These are phyloP conservation scores for Penicillium sp. DNA, from an alignment of 2,329 filamentous ascomycete species.

Conservation along the genomic window DNA sequence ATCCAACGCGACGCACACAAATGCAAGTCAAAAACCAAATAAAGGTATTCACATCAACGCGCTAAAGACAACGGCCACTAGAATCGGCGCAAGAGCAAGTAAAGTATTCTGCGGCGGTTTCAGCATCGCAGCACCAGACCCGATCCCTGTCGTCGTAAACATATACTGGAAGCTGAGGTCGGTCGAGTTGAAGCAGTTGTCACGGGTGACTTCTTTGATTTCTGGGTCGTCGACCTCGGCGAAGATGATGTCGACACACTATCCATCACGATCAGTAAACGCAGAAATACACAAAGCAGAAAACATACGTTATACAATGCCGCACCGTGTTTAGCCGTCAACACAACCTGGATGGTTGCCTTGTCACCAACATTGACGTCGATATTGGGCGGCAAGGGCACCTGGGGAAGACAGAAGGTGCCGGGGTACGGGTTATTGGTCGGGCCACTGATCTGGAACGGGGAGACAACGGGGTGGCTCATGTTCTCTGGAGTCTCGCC, in stretches of 20 bases:
- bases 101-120: constrained; percentile 16
- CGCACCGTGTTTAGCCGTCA: constrained; percentile 79
- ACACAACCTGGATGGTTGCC: constrained; percentile 85
- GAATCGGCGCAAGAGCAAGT: constrained; percentile 25
- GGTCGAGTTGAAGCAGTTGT: constrained; percentile 86
- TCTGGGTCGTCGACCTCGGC: constrained; percentile 67
- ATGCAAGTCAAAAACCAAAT: constrained; percentile 14
- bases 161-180: constrained; percentile 73
- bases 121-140: constrained; percentile 22
- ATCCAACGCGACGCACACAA: constrained; percentile 14
- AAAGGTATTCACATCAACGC: constrained; percentile 16
- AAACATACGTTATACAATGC: constrained; percentile 72
- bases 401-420: constrained; percentile 83
- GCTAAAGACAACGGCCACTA: constrained; percentile 24
- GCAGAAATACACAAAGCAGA: background rate
- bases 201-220: constrained; percentile 69
- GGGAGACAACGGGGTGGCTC: constrained; percentile 75
- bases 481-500: constrained; percentile 81
- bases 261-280: background rate
- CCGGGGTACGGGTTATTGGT: constrained; percentile 82
- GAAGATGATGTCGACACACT: constrained; percentile 96
- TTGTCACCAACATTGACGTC: constrained; percentile 76
- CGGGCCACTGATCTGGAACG: constrained; percentile 81
- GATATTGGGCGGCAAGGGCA: constrained; percentile 73
- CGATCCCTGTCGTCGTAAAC: constrained; percentile 51